Evolutionary conservation across 139 green algal genomes (phyloP).

Genomic region (Trebouxia sp.): DNA sequence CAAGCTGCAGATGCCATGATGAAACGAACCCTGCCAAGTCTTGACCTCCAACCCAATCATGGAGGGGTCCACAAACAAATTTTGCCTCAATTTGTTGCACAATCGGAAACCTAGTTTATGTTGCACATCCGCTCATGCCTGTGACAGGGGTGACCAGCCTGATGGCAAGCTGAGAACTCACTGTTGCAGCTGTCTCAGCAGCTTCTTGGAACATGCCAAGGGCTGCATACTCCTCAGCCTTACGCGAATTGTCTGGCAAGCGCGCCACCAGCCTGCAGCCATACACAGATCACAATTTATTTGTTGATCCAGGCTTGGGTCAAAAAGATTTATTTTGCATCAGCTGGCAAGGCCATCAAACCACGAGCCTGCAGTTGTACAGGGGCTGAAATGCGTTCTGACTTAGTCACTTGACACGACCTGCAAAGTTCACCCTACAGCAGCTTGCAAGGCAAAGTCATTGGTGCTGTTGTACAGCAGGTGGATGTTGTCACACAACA

Average conservation of each 20-base stretch:
- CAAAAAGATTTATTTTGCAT: no score
- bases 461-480: no score
- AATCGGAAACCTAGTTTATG: not conserved
- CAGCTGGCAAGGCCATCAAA: no score
- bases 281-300: not conserved
- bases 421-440: no score
- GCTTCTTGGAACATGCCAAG: conserved; percentile 56
- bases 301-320: not conserved
- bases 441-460: no score
- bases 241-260: conserved; percentile 55
- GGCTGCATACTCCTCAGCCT: conserved; percentile 61
- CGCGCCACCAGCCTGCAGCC: conserved; percentile 53
- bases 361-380: no score
- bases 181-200: conserved; percentile 51
- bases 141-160: conserved; percentile 19
- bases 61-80: no score
- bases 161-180: not conserved
- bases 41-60: no score
- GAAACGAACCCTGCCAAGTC: not conserved
- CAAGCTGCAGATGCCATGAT: not conserved
- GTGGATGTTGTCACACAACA: no score
- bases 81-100: not conserved
- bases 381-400: no score
- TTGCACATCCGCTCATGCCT: not conserved
- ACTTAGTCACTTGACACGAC: no score